phyloP scores from a whole-genome alignment of 306 rosid genomes.

The Corylus heterophylla region DNA sequence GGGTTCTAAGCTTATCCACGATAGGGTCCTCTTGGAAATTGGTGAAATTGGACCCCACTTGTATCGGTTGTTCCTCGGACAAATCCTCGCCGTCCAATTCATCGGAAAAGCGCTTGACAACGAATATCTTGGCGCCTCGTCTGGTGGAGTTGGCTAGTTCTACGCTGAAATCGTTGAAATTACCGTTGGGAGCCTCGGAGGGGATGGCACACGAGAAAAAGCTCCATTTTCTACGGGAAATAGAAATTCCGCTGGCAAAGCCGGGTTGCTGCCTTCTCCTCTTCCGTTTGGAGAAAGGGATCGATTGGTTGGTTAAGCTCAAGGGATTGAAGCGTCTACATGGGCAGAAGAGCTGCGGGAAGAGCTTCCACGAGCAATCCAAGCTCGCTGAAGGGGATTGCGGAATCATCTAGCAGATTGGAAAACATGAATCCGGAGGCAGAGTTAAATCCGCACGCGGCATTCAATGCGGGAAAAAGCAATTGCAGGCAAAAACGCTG shows the following conservation, averaged over 20 bases:
- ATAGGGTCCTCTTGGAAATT: conserved; percentile 80
- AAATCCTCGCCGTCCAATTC: conserved; percentile 46
- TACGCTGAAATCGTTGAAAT: conserved; percentile 12
- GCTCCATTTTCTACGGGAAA: conserved; percentile 42
- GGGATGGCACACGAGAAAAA: conserved; percentile 44
- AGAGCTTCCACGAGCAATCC: conserved; percentile 39
- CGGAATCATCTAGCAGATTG: conserved; percentile 54
- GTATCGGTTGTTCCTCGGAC: conserved; percentile 42
- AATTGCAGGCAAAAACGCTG: background rate
- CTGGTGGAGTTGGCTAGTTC: conserved; percentile 42
- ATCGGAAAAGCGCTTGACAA: conserved; percentile 45
- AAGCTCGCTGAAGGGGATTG: conserved; percentile 48
- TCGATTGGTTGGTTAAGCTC: background rate
- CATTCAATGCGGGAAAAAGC: background rate
- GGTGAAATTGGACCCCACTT: conserved; percentile 61
- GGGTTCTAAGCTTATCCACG: conserved; percentile 89
- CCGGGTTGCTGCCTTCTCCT: conserved; percentile 37
- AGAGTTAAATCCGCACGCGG: background rate
- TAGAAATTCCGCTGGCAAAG: conserved; percentile 33
- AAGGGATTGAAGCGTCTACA: conserved; percentile 30
- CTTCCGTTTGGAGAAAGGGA: conserved; percentile 34
- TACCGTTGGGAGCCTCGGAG: conserved; percentile 32
- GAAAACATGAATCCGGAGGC: conserved; percentile 38
- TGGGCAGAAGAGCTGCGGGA: conserved; percentile 45
- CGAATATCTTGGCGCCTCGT: conserved; percentile 49